These are phyloP conservation scores for Linum usitatissimum DNA, from an alignment of 345 rosid species.

Conservation along the genomic window DNA sequence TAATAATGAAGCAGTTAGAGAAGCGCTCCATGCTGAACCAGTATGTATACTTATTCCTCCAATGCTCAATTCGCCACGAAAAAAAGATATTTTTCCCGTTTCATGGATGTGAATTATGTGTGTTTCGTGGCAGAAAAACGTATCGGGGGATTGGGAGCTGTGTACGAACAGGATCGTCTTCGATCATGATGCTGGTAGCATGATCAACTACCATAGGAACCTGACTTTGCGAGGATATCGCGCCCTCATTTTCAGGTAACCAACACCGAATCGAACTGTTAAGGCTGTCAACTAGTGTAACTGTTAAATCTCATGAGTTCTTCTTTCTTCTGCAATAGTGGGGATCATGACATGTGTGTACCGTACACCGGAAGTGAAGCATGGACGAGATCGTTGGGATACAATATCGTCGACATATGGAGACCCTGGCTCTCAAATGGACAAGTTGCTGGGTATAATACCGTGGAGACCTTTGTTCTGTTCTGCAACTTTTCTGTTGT, in stretches of 20 bases:
- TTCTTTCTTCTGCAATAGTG: background rate
- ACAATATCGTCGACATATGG: conserved; percentile 6
- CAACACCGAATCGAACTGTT: background rate
- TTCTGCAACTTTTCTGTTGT: background rate
- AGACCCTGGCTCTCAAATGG: conserved; percentile 5
- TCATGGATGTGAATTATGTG: background rate
- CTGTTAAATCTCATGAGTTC: background rate
- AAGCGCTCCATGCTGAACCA: conserved; percentile 60
- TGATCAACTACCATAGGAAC: conserved; percentile 75
- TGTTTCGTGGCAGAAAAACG: conserved; percentile 24
- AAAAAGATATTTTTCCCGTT: background rate
- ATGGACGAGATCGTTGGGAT: conserved; percentile 8
- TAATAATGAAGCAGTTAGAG: conserved; percentile 56
- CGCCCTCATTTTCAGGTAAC: conserved; percentile 73
- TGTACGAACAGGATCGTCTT: conserved; percentile 35
- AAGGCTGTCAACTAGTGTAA: too few relatives aligned
- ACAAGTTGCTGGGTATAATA: conserved; percentile 7
- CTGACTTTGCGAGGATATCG: conserved; percentile 59
- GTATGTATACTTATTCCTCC: conserved; percentile 17
- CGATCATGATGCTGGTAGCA: conserved; percentile 54
- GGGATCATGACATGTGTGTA: conserved; percentile 10
- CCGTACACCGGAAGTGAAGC: conserved; percentile 8
- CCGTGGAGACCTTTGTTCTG: background rate
- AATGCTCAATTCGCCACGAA: conserved; percentile 1
- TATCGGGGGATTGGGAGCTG: conserved; percentile 41